Base-by-base conservation (phyloP, 768 basidiomycete species). In the Hirschioporus abietinus region DNA sequence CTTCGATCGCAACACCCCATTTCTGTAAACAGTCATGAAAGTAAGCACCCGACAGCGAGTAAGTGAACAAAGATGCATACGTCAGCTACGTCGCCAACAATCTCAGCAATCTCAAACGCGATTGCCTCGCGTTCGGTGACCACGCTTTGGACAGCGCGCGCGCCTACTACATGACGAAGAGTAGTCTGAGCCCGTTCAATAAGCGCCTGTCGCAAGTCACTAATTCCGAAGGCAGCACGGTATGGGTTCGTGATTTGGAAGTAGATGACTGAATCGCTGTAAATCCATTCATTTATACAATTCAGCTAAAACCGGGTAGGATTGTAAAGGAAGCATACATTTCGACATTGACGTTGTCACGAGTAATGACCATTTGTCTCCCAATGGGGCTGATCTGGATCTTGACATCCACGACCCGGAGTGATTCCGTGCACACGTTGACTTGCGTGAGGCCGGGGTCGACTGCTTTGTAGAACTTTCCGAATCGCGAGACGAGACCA, bases 111-210 rank as follows among this genome's bases (percentile, higher is more conserved):
- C 78, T 99, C 96, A 73, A 91, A 90, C 10, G 96, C 96, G 70
- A 97, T 95, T 58, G 91, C 95, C 73, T 99, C 96, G 68, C 96
- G 93, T 79, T 99, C 96, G 2, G 95, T 96, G 68, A 99, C 93
- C 66, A 99, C 92, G 72, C 87, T 89, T 78, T 99, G 96, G n/a
- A 99, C 92, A 0, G 91, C 89, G 25, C 94, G 90, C 2, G 94
- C 93, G 69, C 96, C 96, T 35, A 97, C 95, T 75, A 99, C 95
- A 73, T 98, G 95, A n/a, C 96, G 88, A 24, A 99, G 84, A 18
- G 96, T 99, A 1, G 96, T 98, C 80, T 97, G 92, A 0, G 92
- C 89, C 70, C 93, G 88, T 76, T 93, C 93, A 62, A 88, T 79
- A 68, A 94, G 87, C 0, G 93, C 93, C 70, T 90, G 86, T 64